Base-by-base conservation (phyloP, 2,329 filamentous ascomycete species). In the Cladobotryum protrusum region DNA sequence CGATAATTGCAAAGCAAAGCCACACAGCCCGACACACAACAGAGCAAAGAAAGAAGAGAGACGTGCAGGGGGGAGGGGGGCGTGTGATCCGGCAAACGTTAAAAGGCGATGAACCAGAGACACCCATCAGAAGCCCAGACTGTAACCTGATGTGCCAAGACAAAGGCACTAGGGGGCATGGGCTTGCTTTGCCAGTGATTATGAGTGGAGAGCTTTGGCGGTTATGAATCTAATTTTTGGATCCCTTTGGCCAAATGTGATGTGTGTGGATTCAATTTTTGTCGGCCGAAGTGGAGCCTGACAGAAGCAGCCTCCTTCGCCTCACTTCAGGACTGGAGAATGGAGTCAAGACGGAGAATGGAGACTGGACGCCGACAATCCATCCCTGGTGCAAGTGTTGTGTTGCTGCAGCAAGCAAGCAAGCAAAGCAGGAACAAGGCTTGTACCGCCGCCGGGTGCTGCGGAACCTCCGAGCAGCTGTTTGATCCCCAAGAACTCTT, bases 201-300 rank as follows among this genome's bases (percentile, higher is more conserved):
- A 9, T 14, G 8, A 20, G 18, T 36, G 48, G 47, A 29, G 24
- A 29, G 6, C 24, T 29, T 29, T 6, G 43, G 20, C 42, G 19
- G 43, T 15, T 43, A 35, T 43, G 48, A 43, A 43, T 43, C 43
- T 50, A 43, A 43, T 35, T 29, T 29, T 29, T 29, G 24, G 24
- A 41, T 37, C 48, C 48, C 34, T 37, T 37, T 37, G 35, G 35
- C 17, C 8, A n/a, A 37, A 37, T 17, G 35, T 6, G 35, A 37
- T 37, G 35, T 37, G 35, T 37, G 35, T 37, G 35, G 35, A 37
- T 9, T 37, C 35, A 15, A 37, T n/a, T 42, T 37, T 36, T 49
- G 48, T 49, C 48, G 44, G 24, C 42, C 48, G 45, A n/a, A 45
- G 35, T 43, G 43, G 43, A 37, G n/a, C n/a, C n/a, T 19, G 40